Base-by-base conservation (phyloP, 2,329 filamentous ascomycete species). In the Cercospora sesami region DNA sequence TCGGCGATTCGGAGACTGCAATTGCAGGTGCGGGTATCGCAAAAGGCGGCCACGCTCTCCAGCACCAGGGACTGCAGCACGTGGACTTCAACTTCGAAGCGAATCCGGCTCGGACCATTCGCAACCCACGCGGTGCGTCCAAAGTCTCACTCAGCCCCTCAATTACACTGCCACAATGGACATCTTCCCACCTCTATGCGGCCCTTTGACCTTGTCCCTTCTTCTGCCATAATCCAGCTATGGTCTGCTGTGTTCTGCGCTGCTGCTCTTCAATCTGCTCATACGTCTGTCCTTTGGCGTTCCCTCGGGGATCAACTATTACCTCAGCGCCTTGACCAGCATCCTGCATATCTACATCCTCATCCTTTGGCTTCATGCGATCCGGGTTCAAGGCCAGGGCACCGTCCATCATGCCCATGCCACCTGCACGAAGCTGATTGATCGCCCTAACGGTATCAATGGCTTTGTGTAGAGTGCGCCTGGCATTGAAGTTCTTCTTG, bases 401-500 rank as follows among this genome's bases (percentile, higher is more conserved):
- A 5, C 87, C 87, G 66, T 89, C 87, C 83, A 89, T 87, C 83
- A 89, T 82, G 45, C 87, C 82, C 10, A 78, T 75, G 3, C 85
- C 85, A 30, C 86, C 87, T 48, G 88, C 87, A 69, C 88, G 82
- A 14, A 90, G 79, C 77, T 90, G 89, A 75, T 90, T 90, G 77
- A 90, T 90, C 2, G 88, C 88, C 26, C 88, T 83, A 33, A 90
- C 88, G 0, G 88, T 90, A 76, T 90, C 88, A 73, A 90, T 90
- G 16, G 88, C 88, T 66, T 88, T 88, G 78, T 90, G 88, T 39
- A 90, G 80, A 12, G 87, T 90, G 51, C 87, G 81, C 2, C 88
- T 80, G 1, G 88, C 88, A 71, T 90, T 90, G 82, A 90, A 90
- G 76, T 90, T 90, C 83, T 90, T 90, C 83, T 89, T 89, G 70